phyloP scores from a whole-genome alignment of 352 stramenopile genomes.

The Aphanomyces astaci region DNA sequence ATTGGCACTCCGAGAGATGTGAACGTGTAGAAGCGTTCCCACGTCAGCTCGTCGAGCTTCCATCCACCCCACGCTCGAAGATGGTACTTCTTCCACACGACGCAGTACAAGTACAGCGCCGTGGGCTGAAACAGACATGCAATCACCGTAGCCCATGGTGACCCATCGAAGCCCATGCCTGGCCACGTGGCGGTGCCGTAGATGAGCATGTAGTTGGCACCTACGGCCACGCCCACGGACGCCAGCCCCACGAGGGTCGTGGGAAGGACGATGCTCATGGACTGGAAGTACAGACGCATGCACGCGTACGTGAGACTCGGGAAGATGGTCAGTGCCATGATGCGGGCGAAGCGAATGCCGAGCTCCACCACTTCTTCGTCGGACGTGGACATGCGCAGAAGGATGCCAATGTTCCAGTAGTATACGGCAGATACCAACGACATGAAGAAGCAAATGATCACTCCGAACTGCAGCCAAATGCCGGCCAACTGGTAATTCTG shows the following conservation, averaged over 20 bases:
- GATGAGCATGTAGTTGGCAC: conserved; percentile 66
- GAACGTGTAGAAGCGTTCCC: conserved; percentile 24
- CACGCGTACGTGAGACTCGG: conserved; percentile 30
- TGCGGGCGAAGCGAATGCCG: conserved; percentile 61
- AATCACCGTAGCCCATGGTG: conserved; percentile 62
- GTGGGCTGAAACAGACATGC: conserved; percentile 76
- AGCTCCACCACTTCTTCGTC: conserved; percentile 27
- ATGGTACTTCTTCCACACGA: conserved; percentile 35
- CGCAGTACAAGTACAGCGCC: conserved; percentile 62
- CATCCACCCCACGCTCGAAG: conserved; percentile 27
- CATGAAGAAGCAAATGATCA: conserved; percentile 37
- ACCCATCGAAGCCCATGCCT: conserved; percentile 69
- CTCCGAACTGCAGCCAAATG: conserved; percentile 66
- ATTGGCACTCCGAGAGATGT: conserved; percentile 26
- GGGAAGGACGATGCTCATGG: conserved; percentile 44
- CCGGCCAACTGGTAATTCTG: conserved; percentile 55
- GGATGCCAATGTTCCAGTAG: conserved; percentile 39
- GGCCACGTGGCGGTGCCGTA: conserved; percentile 41
- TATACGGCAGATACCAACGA: conserved; percentile 51
- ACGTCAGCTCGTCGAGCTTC: conserved; percentile 20
- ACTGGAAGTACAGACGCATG: conserved; percentile 69
- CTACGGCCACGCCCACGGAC: conserved; percentile 25
- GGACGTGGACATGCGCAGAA: conserved; percentile 17
- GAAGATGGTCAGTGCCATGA: conserved; percentile 39
- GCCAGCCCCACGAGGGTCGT: conserved; percentile 31